These are phyloP conservation scores for Xylaria sp. DNA, from an alignment of 2,329 filamentous ascomycete species.

Conservation along the genomic window DNA sequence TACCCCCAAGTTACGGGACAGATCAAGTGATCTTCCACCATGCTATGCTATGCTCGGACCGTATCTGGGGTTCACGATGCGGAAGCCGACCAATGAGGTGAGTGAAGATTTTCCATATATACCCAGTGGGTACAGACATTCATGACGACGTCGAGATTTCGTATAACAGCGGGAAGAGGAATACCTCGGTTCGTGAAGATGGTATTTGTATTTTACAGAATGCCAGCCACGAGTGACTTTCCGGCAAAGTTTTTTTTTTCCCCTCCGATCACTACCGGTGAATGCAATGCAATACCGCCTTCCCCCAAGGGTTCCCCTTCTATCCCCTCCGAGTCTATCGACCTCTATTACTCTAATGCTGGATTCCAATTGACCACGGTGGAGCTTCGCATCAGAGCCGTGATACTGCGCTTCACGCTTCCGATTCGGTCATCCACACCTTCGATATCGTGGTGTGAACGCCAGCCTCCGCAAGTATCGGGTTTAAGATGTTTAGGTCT, in stretches of 20 bases:
- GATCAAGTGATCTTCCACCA: constrained; percentile 8
- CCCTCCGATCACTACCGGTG: constrained; percentile 39
- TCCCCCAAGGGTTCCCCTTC: constrained; percentile 28
- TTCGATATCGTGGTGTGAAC: constrained; percentile 33
- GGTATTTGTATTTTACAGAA: constrained; percentile 31
- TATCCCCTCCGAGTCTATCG: constrained; percentile 33
- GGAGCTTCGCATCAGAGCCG: constrained; percentile 24
- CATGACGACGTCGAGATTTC: constrained; percentile 2
- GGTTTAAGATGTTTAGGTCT: constrained; percentile 40
- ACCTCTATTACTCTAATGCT: constrained; percentile 42
- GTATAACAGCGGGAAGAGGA: constrained; percentile 3
- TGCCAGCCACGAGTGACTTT: constrained; percentile 19
- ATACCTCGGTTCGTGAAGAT: constrained; percentile 22
- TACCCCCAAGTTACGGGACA: constrained; percentile 19
- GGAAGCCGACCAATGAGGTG: constrained; percentile 3
- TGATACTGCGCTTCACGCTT: constrained; percentile 27
- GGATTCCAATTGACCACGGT: constrained; percentile 36
- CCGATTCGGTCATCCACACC: constrained; percentile 34
- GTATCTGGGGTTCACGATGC: constrained; percentile 15
- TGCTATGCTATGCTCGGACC: neutral
- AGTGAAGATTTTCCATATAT: constrained; percentile 19
- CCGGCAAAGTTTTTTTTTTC: constrained; percentile 30
- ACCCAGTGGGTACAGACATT: constrained; percentile 3
- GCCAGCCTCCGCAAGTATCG: constrained; percentile 35
- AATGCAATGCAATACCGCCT: constrained; percentile 38